phyloP scores from a whole-genome alignment of 2,329 filamentous ascomycete genomes.

The Coniochaeta sp. region DNA sequence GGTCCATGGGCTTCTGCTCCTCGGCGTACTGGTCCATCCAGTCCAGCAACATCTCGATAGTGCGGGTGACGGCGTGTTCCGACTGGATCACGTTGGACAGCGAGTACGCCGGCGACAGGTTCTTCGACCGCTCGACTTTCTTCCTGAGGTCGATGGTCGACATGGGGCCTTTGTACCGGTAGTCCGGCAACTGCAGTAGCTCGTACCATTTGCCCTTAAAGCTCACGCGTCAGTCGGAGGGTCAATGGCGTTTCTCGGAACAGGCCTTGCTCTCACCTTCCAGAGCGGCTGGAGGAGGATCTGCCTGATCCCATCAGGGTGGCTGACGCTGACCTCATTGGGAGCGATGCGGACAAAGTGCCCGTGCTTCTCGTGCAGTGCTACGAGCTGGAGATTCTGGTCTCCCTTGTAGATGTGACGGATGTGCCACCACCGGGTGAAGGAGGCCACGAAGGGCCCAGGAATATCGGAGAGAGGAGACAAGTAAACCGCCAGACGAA shows the following conservation, averaged over 20 bases:
- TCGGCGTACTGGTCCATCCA: constrained; percentile 12
- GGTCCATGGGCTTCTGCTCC: constrained; percentile 10
- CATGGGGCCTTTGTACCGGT: constrained; percentile 32
- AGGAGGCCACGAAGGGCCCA: constrained; percentile 30
- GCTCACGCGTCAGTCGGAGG: not conserved
- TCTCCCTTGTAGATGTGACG: constrained; percentile 28
- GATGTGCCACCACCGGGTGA: constrained; percentile 30
- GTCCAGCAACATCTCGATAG: constrained; percentile 10
- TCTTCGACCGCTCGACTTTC: constrained; percentile 24
- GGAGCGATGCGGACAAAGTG: constrained; percentile 31
- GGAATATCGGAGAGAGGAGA: constrained; percentile 19
- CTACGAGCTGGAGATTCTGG: constrained; percentile 25
- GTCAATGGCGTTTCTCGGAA: not conserved
- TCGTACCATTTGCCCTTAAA: constrained; percentile 21
- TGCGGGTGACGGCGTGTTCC: constrained; percentile 10
- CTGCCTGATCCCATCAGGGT: constrained; percentile 31
- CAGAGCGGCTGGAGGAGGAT: constrained; percentile 24
- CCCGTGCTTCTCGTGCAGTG: constrained; percentile 28
- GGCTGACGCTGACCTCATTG: constrained; percentile 33
- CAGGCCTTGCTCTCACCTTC: constrained; percentile 19
- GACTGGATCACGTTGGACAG: constrained; percentile 22
- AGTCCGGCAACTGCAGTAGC: constrained; percentile 29
- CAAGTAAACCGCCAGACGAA: constrained; percentile 7
- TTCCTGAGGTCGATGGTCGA: constrained; percentile 25
- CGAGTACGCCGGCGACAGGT: constrained; percentile 22